phyloP scores from a whole-genome alignment of 805 yeast species.

The Lachancea quebecensis region DNA sequence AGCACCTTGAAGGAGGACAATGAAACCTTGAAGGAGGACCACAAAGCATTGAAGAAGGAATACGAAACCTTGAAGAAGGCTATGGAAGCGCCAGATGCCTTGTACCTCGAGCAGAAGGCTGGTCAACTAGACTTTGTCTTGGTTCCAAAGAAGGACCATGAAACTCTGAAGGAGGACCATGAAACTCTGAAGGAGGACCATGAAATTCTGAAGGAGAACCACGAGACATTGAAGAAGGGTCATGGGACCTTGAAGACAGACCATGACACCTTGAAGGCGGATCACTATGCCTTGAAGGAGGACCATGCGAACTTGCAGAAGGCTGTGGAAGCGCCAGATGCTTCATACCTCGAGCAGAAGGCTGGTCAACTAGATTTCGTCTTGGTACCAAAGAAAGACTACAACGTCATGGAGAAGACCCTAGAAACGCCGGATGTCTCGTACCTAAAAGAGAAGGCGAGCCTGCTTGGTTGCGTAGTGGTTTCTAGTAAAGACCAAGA shows the following conservation, averaged over 20 bases:
- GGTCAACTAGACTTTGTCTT: constrained; percentile 7
- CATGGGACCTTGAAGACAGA: too few relatives aligned
- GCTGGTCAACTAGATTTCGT: constrained; percentile 1
- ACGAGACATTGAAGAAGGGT: too few relatives aligned
- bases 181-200: too few relatives aligned
- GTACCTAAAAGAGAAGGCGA: constrained; percentile 6
- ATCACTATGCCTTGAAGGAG: too few relatives aligned
- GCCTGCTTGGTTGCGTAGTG: constrained; percentile 6
- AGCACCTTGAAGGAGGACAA: too few relatives aligned
- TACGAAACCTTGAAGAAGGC: neutral
- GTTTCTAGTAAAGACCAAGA: constrained; percentile 14
- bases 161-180: neutral
- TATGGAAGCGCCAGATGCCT: neutral
- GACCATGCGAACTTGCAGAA: neutral
- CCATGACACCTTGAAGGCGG: too few relatives aligned
- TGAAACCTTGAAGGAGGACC: too few relatives aligned
- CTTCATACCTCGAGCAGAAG: constrained; percentile 5
- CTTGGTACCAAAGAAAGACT: constrained; percentile 16
- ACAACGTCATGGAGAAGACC: neutral
- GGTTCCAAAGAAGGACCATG: constrained; percentile 13
- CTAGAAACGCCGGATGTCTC: neutral
- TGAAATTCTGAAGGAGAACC: too few relatives aligned
- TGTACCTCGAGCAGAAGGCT: constrained; percentile 6
- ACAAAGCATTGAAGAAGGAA: too few relatives aligned
- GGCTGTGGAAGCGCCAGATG: neutral